These are phyloP conservation scores for Suillus luteus DNA, from an alignment of 768 basidiomycete genomes.

Conservation along the genomic window DNA sequence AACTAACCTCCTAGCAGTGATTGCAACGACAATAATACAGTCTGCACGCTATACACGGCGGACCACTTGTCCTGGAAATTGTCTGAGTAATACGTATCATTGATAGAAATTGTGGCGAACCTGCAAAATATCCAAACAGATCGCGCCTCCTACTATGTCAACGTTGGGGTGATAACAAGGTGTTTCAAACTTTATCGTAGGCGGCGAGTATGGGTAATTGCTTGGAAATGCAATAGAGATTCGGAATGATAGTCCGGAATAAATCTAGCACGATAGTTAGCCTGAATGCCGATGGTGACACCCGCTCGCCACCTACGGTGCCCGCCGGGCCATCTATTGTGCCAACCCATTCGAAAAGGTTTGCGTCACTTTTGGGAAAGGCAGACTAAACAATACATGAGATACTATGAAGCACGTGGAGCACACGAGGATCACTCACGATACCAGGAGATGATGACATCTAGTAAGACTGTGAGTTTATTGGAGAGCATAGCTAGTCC, in stretches of 20 bases:
- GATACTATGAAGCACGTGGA: background rate
- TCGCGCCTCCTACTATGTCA: conserved; percentile 72
- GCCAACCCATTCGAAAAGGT: conserved; percentile 88
- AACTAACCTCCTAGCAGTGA: conserved; percentile 83
- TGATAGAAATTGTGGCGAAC: conserved; percentile 36
- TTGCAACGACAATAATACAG: conserved; percentile 85
- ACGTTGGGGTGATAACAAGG: conserved; percentile 94
- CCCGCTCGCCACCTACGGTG: conserved; percentile 52
- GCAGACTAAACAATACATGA: conserved; percentile 61
- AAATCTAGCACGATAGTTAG: conserved; percentile 49
- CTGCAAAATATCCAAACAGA: conserved; percentile 89
- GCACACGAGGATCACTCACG: conserved; percentile 45
- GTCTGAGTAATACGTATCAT: conserved; percentile 1
- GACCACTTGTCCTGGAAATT: conserved; percentile 82
- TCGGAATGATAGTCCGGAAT: conserved; percentile 77
- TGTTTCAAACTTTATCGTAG: conserved; percentile 83
- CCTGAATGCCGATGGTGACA: conserved; percentile 10
- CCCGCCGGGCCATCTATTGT: conserved; percentile 81
- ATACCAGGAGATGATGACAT: conserved; percentile 91
- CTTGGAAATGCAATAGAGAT: conserved; percentile 84
- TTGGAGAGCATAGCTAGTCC: background rate
- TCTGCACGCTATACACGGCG: conserved; percentile 90
- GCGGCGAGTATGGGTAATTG: conserved; percentile 87
- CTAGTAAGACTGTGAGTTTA: conserved; percentile 39
- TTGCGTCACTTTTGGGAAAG: conserved; percentile 84